Evolutionary conservation across 768 basidiomycete genomes (phyloP).

Genomic region (Collybiopsis confluens): DNA sequence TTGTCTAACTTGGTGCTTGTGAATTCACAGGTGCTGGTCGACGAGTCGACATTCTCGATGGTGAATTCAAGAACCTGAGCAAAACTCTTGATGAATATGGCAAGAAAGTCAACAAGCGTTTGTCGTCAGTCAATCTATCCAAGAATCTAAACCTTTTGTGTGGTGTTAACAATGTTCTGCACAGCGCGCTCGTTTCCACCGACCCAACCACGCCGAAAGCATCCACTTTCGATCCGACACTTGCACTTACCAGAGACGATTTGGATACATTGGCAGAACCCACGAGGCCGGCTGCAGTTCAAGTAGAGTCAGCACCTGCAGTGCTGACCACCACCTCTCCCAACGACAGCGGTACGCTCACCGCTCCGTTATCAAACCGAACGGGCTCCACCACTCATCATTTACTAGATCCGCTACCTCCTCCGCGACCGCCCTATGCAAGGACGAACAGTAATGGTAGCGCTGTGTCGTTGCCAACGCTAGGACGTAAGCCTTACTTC

Average conservation of each 20-base stretch:
- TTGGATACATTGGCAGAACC: neutral
- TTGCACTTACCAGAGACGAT: neutral
- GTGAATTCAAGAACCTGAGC: conserved; percentile 6
- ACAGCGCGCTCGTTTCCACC: neutral
- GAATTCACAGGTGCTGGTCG: conserved; percentile 7
- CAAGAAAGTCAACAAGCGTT: conserved; percentile 7
- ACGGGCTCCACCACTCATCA: neutral
- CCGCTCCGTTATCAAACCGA: neutral
- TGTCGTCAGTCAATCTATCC: conserved; percentile 6
- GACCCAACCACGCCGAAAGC: neutral
- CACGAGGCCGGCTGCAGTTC: conserved; percentile 1
- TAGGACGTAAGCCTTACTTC: neutral
- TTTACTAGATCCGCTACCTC: neutral
- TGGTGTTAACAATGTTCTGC: neutral
- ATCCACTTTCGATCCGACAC: neutral
- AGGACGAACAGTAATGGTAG: conserved; percentile 5
- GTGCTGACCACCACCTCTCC: neutral
- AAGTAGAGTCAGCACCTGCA: conserved; percentile 6
- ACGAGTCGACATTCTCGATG: conserved; percentile 6
- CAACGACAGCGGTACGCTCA: neutral
- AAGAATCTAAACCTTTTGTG: neutral
- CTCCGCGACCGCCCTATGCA: conserved; percentile 1
- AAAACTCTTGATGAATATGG: conserved; percentile 4
- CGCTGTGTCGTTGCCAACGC: neutral
- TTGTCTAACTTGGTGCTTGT: neutral